phyloP scores from a whole-genome alignment of 495 filamentous ascomycete genomes.

The Penicillium mononematosum region DNA sequence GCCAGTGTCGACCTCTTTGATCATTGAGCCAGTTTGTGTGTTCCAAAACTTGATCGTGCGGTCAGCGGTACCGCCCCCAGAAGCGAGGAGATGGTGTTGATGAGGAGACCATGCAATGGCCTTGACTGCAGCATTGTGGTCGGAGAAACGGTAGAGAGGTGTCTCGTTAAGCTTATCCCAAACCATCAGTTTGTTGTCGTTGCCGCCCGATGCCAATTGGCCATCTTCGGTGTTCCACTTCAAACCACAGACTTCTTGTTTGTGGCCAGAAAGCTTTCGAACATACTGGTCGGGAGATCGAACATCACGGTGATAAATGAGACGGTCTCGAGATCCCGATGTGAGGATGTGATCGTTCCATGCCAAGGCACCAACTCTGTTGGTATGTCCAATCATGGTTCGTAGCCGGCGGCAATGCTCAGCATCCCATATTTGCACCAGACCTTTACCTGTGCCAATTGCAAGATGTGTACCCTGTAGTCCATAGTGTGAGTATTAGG shows the following conservation, averaged over 20 bases:
- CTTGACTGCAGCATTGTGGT: conserved; percentile 94
- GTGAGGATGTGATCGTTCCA: conserved; percentile 99
- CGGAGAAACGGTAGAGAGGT: conserved; percentile 85
- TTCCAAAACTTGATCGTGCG: conserved; percentile 97
- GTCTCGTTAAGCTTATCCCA: conserved; percentile 92
- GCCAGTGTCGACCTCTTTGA: conserved; percentile 89
- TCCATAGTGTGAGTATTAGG: conserved; percentile 9
- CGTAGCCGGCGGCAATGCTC: conserved; percentile 77
- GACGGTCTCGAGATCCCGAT: conserved; percentile 88
- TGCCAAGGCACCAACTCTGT: conserved; percentile 83
- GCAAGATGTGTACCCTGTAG: conserved; percentile 83
- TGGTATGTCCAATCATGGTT: conserved; percentile 95
- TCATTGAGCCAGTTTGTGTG: conserved; percentile 71
- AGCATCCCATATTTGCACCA: conserved; percentile 98
- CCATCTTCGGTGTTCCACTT: conserved; percentile 96
- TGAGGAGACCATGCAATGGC: conserved; percentile 99
- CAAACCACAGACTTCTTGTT: conserved; percentile 97
- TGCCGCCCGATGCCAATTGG: conserved; percentile 93
- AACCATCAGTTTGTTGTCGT: conserved; percentile 97
- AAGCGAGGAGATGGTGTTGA: conserved; percentile 89
- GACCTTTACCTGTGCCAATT: conserved; percentile 88
- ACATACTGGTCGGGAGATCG: conserved; percentile 89
- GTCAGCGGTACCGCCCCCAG: conserved; percentile 93
- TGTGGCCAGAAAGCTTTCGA: conserved; percentile 79
- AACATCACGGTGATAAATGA: conserved; percentile 94